Percentiles rank a stretch among this genome's conserved stretches.
Conservation (phyloP, 2,329 filamentous ascomycete genomes). For the Stemphylium beticola region DNA sequence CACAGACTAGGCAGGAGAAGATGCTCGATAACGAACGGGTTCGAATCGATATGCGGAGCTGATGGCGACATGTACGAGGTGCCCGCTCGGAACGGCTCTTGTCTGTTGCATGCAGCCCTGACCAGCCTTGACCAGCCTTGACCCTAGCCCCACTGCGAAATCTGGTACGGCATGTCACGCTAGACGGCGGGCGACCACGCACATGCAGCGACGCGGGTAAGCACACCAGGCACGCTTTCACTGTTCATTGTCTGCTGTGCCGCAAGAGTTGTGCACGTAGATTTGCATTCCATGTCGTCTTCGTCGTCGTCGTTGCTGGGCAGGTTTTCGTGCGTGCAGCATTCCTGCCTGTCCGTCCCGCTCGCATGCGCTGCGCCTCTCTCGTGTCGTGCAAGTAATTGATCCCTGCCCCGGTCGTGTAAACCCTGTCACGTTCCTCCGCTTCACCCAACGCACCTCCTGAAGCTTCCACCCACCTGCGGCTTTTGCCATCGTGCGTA, state of each 20-base stretch:
- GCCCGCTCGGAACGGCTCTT: slow-evolving; percentile 7
- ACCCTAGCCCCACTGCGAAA: slow-evolving; percentile 24
- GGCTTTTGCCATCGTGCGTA: slow-evolving; percentile 20
- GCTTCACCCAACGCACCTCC: slow-evolving; percentile 32
- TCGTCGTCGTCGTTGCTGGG: no score
- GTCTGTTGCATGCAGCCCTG: not conserved
- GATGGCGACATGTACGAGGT: slow-evolving; percentile 2
- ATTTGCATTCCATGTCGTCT: no score
- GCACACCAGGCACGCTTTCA: slow-evolving; percentile 1
- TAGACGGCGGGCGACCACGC: slow-evolving; percentile 2
- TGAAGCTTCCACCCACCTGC: slow-evolving; percentile 34
- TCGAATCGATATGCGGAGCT: not conserved
- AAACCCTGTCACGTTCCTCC: slow-evolving; percentile 33
- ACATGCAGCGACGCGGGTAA: slow-evolving; percentile 1
- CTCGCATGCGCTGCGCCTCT: not conserved
- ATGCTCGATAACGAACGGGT: not conserved
- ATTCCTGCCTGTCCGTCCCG: no score
- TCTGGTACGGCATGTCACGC: slow-evolving; percentile 12
- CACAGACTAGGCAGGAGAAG: no score
- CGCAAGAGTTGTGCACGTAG: not conserved
- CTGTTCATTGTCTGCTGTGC: not conserved
- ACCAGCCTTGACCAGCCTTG: slow-evolving; percentile 14
- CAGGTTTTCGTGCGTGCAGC: no score
- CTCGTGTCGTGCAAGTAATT: slow-evolving; percentile 22
- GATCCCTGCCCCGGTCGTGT: slow-evolving; percentile 20